Conservation (phyloP, 108 stramenopile species). For the Pinguiococcus pyrenoidosus region DNA sequence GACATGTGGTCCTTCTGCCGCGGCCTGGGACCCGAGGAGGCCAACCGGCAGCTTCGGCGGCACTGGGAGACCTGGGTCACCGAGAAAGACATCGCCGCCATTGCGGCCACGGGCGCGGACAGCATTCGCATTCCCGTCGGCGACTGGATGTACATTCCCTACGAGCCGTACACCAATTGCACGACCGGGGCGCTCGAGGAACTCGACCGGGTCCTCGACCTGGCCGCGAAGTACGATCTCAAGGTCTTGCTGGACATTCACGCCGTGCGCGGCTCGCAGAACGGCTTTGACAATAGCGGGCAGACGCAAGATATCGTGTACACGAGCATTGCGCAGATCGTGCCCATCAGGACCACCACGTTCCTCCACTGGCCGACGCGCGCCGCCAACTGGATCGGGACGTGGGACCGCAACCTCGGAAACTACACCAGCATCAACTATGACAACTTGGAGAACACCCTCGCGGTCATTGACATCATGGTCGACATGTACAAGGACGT, state of each 20-base stretch:
- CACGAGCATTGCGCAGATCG: not conserved
- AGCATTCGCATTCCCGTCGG: conserved; percentile 69
- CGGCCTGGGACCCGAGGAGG: conserved; percentile 63
- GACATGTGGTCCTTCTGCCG: conserved; percentile 76
- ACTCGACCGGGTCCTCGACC: conserved; percentile 59
- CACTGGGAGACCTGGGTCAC: conserved; percentile 47
- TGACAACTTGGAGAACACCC: conserved; percentile 58
- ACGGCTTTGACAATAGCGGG: conserved; percentile 50
- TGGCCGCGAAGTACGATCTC: conserved; percentile 36
- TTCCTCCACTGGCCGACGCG: conserved; percentile 74
- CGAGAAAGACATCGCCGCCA: conserved; percentile 29
- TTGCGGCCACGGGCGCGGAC: conserved; percentile 46
- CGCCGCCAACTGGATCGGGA: conserved; percentile 68
- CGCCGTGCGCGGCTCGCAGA: conserved; percentile 25
- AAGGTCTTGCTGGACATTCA: conserved; percentile 25
- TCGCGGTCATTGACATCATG: conserved; percentile 54
- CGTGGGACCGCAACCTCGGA: conserved; percentile 47
- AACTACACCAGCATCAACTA: conserved; percentile 50
- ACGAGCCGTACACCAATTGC: conserved; percentile 69
- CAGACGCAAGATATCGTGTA: conserved; percentile 16
- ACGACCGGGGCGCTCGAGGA: conserved; percentile 70
- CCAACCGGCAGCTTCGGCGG: conserved; percentile 60
- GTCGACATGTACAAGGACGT: conserved; percentile 57
- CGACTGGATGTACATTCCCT: conserved; percentile 75
- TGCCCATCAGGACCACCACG: conserved; percentile 34